Evolutionary conservation across 2,329 filamentous ascomycete genomes (phyloP).

Genomic region (Sphaceloma murrayae): DNA sequence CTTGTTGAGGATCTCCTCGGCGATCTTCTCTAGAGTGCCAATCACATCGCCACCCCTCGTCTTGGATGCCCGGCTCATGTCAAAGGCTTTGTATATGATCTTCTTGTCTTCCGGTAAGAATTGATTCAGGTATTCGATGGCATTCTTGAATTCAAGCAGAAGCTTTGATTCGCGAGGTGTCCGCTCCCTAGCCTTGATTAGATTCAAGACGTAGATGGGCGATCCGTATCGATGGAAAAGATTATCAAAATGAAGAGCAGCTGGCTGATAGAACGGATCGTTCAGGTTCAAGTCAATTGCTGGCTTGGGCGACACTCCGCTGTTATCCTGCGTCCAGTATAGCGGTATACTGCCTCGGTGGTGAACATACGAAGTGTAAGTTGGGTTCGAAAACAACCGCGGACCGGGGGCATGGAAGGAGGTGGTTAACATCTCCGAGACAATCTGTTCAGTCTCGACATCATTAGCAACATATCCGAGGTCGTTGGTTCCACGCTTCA

Average conservation of each 20-base stretch:
- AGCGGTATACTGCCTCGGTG: conserved; percentile 93
- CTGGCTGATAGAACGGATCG: conserved; percentile 90
- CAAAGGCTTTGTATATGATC: conserved; percentile 91
- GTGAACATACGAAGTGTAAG: conserved; percentile 93
- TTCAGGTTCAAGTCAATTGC: conserved; percentile 92
- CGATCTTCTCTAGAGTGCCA: conserved; percentile 77
- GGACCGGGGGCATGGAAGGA: conserved; percentile 90
- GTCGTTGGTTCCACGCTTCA: conserved; percentile 93
- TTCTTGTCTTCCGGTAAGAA: conserved; percentile 75
- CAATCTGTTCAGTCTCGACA: conserved; percentile 97
- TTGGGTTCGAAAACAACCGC: conserved; percentile 73
- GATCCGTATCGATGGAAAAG: conserved; percentile 88
- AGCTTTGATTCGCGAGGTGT: conserved; percentile 87
- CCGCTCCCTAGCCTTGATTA: conserved; percentile 77
- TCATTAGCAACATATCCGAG: conserved; percentile 94
- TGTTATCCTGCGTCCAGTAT: conserved; percentile 95
- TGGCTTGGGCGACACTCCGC: conserved; percentile 89
- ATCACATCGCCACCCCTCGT: conserved; percentile 88
- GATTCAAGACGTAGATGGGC: conserved; percentile 81
- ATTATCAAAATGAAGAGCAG: conserved; percentile 89
- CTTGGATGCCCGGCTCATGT: conserved; percentile 95
- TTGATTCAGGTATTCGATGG: conserved; percentile 87
- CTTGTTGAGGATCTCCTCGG: conserved; percentile 70
- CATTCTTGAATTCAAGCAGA: conserved; percentile 74
- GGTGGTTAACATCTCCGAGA: conserved; percentile 86